Evolutionary conservation across 148 eudicot genomes (phyloP), one percentile per base, ranked within the genome.

Genomic region (Rhododendron williamsianum): DNA sequence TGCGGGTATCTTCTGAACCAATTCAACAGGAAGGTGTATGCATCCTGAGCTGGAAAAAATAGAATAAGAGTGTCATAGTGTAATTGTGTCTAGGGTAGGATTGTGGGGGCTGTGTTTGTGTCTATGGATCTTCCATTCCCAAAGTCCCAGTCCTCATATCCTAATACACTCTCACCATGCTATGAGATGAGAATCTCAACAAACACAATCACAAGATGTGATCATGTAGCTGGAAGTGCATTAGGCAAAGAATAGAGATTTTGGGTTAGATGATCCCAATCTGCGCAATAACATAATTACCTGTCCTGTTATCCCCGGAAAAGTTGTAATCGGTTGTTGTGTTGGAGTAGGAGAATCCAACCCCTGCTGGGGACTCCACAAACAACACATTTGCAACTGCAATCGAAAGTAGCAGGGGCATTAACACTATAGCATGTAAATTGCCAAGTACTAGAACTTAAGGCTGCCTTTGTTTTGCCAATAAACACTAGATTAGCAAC

Each of bases 291-390:
- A 63, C 52, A 9, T n/a, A 82, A 71, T 71, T 71, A 71, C 84
- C 84, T n/a, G 92, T 91, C 81, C 84, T 23, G 71, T 30, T 71
- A 72, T 88, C 92, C 38, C 89, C 90, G 3, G 84, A 82, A n/a
- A n/a, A 23, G 19, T 65, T 15, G n/a, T 91, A 90, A 76, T 90
- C 90, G 2, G 90, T 85, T 35, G 91, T 33, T 25, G 85, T 89
- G 63, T 91, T 91, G 3, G 91, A 88, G 87, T 89, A 89, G 13
- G 91, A 91, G 82, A 91, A 91, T 76, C 92, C 91, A 89, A 89
- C 90, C 27, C 92, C 92, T 21, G 90, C 90, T 4, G 90, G 89
- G 16, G 89, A 87, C 78, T 86, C 89, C 84, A 89, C 36, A 51
- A 87, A 89, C 27, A 88, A 67, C 10, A 89, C 54, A 84, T 90